Evolutionary conservation across 2,329 filamentous ascomycete genomes (phyloP), one percentile per base, ranked within the genome.

Genomic region (Curvularia verruculosa): DNA sequence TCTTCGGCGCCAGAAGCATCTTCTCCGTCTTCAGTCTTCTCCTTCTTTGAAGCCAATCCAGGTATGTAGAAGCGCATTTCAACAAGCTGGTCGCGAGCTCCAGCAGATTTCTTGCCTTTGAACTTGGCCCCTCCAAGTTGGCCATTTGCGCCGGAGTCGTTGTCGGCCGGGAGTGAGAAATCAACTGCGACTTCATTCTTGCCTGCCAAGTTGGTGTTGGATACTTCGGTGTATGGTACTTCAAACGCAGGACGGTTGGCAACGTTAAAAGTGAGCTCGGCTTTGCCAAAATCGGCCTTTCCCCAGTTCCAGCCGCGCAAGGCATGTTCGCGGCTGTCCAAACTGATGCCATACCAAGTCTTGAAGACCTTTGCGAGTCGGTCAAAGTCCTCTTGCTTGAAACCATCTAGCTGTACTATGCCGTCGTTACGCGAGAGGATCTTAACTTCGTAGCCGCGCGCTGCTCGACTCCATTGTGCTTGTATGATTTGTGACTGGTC

Each of bases 21-120:
- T 44, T 91, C 89, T 48, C 89, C 90, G 51, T 90, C 90, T 54
- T 89, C 88, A 26, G 82, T 83, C 64, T 91, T 90, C 66, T 85
- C 84, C 65, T 85, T 85, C 75, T 85, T 86, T 18, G 90, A 90
- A 2, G 92, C 69, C 5, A 90, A 92, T 48, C 95, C 95, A 1
- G 95, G 95, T 47, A 99, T 96, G 78, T 99, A 99, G 81, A 99
- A 97, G 60, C 95, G 89, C 91, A 99, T 97, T 81, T 99, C 95
- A 18, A 97, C 93, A 45, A 99, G 84, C 79, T 99, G 94, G 71
- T 99, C 95, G 58, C 88, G 87, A 23, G 91, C 92, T 18, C 91
- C 93, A 3, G 90, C 91, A 26, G 92, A 90, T 80, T 97, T 98
- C 75, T 91, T 93, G 61, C 94, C 93, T 69, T 90, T 89, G 55